Evolutionary conservation across 352 stramenopile species (phyloP).

Genomic region (Phytophthora lateralis): DNA sequence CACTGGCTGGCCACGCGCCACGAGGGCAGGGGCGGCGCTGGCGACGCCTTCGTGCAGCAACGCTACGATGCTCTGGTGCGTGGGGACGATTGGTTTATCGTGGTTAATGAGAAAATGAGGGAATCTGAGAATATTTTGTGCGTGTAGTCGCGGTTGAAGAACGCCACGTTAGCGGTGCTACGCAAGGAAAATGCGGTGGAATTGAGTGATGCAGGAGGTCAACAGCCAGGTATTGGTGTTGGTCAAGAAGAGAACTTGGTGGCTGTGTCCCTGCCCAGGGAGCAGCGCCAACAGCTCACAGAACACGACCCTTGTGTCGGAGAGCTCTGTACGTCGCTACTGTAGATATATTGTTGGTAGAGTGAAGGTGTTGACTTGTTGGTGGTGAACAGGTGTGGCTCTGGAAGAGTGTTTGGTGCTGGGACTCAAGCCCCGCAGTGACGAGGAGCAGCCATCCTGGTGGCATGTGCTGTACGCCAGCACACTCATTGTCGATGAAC

Average conservation of each 20-base stretch:
- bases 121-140: constrained; percentile 1
- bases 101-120: background rate
- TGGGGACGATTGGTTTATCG: background rate
- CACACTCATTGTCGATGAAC: constrained; percentile 76
- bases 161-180: constrained; percentile 63
- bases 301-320: constrained; percentile 62
- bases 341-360: background rate
- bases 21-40: constrained; percentile 41
- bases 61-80: constrained; percentile 70
- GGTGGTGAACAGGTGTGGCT: constrained; percentile 43
- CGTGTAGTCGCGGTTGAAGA: constrained; percentile 66
- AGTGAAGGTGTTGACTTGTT: constrained; percentile 6
- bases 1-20: constrained; percentile 69
- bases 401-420: constrained; percentile 69
- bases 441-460: constrained; percentile 54
- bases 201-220: constrained; percentile 3
- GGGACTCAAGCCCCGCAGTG: constrained; percentile 50
- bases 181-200: constrained; percentile 41
- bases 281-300: constrained; percentile 43
- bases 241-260: constrained; percentile 8
- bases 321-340: constrained; percentile 54
- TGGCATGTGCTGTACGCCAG: constrained; percentile 80
- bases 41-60: constrained; percentile 53
- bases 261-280: constrained; percentile 12
- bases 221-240: constrained; percentile 6